phyloP scores from a whole-genome alignment of 306 rosid species.

The Pyrus betulifolia region DNA sequence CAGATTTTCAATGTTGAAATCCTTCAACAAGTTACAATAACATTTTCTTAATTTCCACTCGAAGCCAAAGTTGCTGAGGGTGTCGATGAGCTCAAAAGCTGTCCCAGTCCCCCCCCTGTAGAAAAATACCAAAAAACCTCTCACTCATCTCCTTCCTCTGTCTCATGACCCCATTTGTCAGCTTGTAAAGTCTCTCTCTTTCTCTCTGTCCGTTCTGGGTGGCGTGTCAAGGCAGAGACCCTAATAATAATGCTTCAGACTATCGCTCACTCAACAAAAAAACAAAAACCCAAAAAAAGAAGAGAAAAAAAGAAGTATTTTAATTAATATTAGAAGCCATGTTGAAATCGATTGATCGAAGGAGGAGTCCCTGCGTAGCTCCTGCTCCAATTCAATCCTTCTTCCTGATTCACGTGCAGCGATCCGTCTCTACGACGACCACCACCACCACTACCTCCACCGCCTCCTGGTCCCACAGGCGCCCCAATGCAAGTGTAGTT shows the following conservation, averaged over 20 bases:
- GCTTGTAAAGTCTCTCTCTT: slow-evolving; percentile 46
- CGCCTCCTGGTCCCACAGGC: slow-evolving; percentile 54
- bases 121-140: slow-evolving; percentile 26
- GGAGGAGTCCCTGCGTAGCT: slow-evolving; percentile 35
- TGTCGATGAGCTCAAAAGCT: slow-evolving; percentile 66
- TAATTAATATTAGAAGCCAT: slow-evolving; percentile 46
- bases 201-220: slow-evolving; percentile 18
- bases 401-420: slow-evolving; percentile 22
- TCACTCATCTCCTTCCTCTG: slow-evolving; percentile 13
- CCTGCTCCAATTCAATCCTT: slow-evolving; percentile 46
- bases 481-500: slow-evolving; percentile 83
- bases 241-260: slow-evolving; percentile 19
- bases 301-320: not conserved
- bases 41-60: slow-evolving; percentile 10
- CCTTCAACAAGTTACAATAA: not conserved
- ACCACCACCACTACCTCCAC: slow-evolving; percentile 2
- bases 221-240: slow-evolving; percentile 31
- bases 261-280: slow-evolving; percentile 5
- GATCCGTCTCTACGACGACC: slow-evolving; percentile 39
- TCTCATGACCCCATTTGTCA: slow-evolving; percentile 66
- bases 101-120: slow-evolving; percentile 28
- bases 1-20: not conserved
- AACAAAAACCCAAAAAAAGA: not conserved
- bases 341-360: slow-evolving; percentile 85
- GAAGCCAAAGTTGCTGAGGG: slow-evolving; percentile 78